These are phyloP conservation scores for Arachis hypogaea DNA, from an alignment of 306 rosid genomes.

Conservation along the genomic window DNA sequence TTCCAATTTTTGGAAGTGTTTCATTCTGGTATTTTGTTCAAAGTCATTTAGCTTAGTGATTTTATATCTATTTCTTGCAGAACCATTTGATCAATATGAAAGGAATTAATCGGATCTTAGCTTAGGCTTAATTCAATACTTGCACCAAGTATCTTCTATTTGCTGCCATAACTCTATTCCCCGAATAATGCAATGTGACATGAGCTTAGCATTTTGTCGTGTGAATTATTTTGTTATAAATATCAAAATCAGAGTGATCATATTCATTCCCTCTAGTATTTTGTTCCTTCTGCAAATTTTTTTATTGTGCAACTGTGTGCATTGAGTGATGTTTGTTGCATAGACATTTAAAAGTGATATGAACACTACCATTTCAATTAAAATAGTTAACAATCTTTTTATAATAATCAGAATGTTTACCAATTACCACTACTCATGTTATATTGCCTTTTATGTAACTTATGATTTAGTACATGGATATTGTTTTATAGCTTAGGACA, in stretches of 20 bases:
- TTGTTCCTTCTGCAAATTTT: slow-evolving; percentile 13
- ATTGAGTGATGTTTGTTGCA: slow-evolving; percentile 10
- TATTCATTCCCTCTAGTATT: slow-evolving; percentile 5
- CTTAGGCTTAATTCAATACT: neutral
- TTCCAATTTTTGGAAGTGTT: neutral
- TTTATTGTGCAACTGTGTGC: slow-evolving; percentile 1
- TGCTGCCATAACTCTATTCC: neutral
- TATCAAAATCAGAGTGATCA: neutral
- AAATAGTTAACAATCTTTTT: slow-evolving; percentile 21
- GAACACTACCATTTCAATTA: neutral
- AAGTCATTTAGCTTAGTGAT: neutral
- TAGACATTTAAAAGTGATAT: slow-evolving; percentile 1
- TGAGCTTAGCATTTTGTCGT: neutral
- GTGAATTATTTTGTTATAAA: slow-evolving; percentile 10
- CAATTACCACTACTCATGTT: slow-evolving; percentile 16
- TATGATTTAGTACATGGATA: slow-evolving; percentile 18
- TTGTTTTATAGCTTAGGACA: slow-evolving; percentile 65
- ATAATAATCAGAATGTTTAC: slow-evolving; percentile 2
- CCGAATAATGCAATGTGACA: neutral
- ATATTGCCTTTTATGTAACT: slow-evolving; percentile 18
- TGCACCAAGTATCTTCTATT: slow-evolving; percentile 3
- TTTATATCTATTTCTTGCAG: neutral
- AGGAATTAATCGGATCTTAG: slow-evolving; percentile 19
- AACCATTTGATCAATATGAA: slow-evolving; percentile 8
- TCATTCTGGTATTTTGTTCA: neutral